Evolutionary conservation across 176 grass and related monocot species (phyloP), one percentile per base, ranked within the genome.

Genomic region (Oryza coarctata): DNA sequence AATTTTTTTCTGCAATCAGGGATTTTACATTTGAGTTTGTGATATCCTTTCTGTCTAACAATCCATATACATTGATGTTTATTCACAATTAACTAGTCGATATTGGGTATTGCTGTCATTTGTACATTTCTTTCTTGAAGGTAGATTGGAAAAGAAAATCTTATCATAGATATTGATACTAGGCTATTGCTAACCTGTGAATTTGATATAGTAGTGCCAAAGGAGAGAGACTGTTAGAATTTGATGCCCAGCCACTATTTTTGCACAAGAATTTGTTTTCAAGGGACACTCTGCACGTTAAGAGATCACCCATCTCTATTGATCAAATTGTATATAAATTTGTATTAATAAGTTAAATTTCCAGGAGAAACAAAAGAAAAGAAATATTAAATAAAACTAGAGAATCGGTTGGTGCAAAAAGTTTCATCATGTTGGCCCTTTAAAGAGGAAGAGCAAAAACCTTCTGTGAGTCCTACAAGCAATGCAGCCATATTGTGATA

Each of bases 361-460:
- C 13, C 22, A 33, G 73, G 57, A 28, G 14, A 75, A 68, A 74
- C 26, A 60, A 20, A 32, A 26, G 60, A 40, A 35, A 62, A 9
- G 3, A 40, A 29, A 31, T 27, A 45, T 0, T 7, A 11, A 29
- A 32, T 80, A 8, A n/a, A 45, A 41, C 34, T 31, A 63, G 40
- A 27, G 65, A 17, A 10, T 6, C 7, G 12, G 63, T 67, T 57
- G 4, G 7, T 20, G 8, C 35, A 61, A 31, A 3, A 68, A 20
- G 10, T 69, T 75, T 68, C 10, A 44, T 47, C 41, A 9, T 78
- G 3, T 81, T 80, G 74, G 47, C 64, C 61, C 30, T 49, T 11
- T 14, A 31, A 65, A 66, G 23, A 74, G 32, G 27, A 4, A 23
- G 20, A 2, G 4, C 36, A 13, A 14, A 87, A 69, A 41, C 41